Percentiles rank a stretch among this genome's conserved stretches.
Conservation (phyloP, 2,329 filamentous ascomycete genomes). For the Curvularia verruculosa region DNA sequence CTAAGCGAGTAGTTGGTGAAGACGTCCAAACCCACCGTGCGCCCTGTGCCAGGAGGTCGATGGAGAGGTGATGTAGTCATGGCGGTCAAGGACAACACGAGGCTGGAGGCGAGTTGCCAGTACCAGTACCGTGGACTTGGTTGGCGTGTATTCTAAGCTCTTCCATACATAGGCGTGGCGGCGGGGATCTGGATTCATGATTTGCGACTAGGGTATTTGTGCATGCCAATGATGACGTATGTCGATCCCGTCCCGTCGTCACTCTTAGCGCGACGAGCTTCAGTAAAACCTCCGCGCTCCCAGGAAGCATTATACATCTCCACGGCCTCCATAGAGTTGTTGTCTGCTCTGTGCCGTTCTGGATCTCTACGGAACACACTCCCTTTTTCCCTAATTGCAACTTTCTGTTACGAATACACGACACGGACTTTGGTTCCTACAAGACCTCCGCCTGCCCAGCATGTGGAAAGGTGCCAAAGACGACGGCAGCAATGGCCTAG, state of each 20-base stretch:
- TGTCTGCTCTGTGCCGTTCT: not conserved
- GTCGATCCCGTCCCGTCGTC: conserved; percentile 21
- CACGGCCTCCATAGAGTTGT: conserved; percentile 17
- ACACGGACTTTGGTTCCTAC: conserved; percentile 22
- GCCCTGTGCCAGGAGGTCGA: conserved; percentile 1
- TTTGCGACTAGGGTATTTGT: conserved; percentile 17
- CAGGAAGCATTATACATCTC: conserved; percentile 4
- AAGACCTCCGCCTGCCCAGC: conserved; percentile 43
- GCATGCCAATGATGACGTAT: conserved; percentile 28
- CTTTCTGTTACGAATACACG: not conserved
- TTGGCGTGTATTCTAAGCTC: conserved; percentile 5
- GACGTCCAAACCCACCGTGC: conserved; percentile 2
- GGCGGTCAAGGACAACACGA: conserved; percentile 3
- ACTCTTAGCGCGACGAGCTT: conserved; percentile 23
- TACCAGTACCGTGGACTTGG: conserved; percentile 9
- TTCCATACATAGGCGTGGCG: conserved; percentile 4
- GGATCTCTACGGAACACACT: not conserved
- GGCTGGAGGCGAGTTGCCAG: not conserved
- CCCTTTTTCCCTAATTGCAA: not conserved
- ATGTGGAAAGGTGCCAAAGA: conserved; percentile 60
- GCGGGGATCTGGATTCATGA: conserved; percentile 17
- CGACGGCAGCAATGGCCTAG: conserved; percentile 47
- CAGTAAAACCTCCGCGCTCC: conserved; percentile 21
- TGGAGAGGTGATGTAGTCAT: conserved; percentile 5
- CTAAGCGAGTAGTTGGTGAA: conserved; percentile 14